A percentile compares a stretch with the other conserved stretches of the same genome.
Evolutionary conservation across 2,329 filamentous ascomycete genomes (phyloP).

Genomic region (Fusarium sacchari): DNA sequence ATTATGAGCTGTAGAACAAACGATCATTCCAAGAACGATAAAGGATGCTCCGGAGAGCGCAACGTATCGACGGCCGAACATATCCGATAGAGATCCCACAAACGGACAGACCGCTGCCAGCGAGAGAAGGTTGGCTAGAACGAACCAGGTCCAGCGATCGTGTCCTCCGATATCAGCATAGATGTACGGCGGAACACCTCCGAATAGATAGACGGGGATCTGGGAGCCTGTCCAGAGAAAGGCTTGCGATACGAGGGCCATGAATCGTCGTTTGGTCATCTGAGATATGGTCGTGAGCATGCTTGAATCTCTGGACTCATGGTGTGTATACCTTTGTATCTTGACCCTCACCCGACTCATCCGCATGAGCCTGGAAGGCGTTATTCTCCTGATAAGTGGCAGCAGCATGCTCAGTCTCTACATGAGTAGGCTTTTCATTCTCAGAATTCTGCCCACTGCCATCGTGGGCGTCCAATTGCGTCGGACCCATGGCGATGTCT

Average conservation of each 20-base stretch:
- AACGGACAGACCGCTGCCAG: background rate
- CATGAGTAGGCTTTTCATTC: background rate
- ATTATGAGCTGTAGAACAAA: background rate
- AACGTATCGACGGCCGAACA: background rate
- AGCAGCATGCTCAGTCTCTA: background rate
- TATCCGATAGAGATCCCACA: background rate
- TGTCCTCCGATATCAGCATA: background rate
- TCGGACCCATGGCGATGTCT: background rate
- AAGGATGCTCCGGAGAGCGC: background rate
- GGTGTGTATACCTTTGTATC: background rate
- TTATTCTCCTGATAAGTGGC: background rate
- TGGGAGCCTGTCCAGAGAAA: background rate
- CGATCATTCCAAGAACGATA: background rate
- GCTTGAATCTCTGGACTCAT: fast-evolving
- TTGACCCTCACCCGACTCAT: background rate
- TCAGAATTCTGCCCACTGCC: background rate
- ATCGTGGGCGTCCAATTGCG: background rate
- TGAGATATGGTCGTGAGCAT: fast-evolving
- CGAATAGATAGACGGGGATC: background rate
- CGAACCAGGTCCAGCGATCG: background rate
- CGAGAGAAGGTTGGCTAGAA: background rate
- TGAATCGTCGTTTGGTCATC: background rate
- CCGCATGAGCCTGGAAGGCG: background rate
- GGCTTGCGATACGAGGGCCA: background rate
- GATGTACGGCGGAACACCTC: background rate